These are phyloP conservation scores for Eucalyptus erythrocorys DNA, from an alignment of 345 rosid species.

Conservation along the genomic window DNA sequence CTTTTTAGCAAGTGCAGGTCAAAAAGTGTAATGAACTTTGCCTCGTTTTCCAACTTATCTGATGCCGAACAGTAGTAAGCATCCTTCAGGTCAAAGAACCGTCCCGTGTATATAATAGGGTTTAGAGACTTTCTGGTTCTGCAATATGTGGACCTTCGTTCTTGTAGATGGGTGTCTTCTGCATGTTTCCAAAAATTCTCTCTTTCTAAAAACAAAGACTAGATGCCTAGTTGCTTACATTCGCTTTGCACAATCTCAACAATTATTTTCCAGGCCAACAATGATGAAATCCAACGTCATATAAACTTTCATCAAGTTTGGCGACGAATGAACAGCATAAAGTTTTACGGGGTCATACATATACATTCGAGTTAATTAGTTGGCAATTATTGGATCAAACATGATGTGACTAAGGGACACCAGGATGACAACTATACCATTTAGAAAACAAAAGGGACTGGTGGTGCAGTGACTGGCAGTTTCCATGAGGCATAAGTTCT, in stretches of 20 bases:
- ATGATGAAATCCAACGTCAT: neutral
- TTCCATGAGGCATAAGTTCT: neutral
- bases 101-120: neutral
- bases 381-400: neutral
- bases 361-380: neutral
- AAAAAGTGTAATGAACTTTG: neutral
- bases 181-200: neutral
- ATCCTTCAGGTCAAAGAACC: neutral
- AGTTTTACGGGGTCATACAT: neutral
- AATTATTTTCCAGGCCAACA: neutral
- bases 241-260: neutral
- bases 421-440: neutral
- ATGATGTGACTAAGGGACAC: neutral
- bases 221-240: neutral
- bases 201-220: neutral
- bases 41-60: neutral
- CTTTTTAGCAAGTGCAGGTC: neutral
- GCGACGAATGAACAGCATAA: neutral
- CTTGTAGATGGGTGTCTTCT: neutral
- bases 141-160: neutral
- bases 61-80: neutral
- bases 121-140: neutral
- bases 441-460: neutral
- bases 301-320: neutral
- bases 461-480: neutral